Percentiles rank a stretch among this genome's conserved stretches.
These are phyloP conservation scores for Populus ilicifolia DNA, from an alignment of 345 rosid species.

Conservation along the genomic window DNA sequence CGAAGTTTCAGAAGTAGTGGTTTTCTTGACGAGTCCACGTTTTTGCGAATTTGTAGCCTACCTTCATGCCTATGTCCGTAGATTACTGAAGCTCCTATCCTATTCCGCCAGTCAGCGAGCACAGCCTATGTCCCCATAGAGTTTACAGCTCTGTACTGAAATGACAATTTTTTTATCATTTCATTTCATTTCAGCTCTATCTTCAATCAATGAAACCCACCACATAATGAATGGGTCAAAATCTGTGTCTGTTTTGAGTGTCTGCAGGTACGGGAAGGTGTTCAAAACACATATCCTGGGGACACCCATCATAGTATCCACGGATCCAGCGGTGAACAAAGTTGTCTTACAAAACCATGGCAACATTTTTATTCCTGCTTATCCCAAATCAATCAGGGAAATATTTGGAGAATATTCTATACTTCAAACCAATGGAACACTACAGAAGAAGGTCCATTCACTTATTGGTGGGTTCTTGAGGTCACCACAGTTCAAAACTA, in stretches of 20 bases:
- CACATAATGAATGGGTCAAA: neutral
- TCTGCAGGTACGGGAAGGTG: conserved; percentile 68
- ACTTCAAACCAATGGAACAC: conserved; percentile 68
- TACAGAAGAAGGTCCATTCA: conserved; percentile 70
- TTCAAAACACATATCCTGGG: conserved; percentile 88
- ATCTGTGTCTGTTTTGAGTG: neutral
- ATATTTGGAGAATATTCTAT: conserved; percentile 74
- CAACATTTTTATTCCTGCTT: conserved; percentile 70
- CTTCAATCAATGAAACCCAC: neutral
- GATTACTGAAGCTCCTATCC: too few relatives aligned
- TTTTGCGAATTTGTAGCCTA: too few relatives aligned
- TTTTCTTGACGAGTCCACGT: too few relatives aligned
- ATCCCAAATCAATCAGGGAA: conserved; percentile 73
- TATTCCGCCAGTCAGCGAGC: neutral
- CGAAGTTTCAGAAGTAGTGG: too few relatives aligned
- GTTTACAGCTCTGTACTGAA: conserved; percentile 26
- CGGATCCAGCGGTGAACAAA: conserved; percentile 90
- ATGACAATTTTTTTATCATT: neutral
- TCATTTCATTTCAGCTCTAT: too few relatives aligned
- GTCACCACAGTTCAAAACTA: conserved; percentile 70
- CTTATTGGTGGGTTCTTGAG: conserved; percentile 71
- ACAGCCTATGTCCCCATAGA: neutral
- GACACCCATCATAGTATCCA: conserved; percentile 84
- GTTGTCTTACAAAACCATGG: conserved; percentile 83
- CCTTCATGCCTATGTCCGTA: too few relatives aligned